A percentile compares a stretch with the other conserved stretches of the same genome.
These are phyloP conservation scores for Pilaira anomala DNA, from an alignment of 192 early-diverging fungal genomes.

Conservation along the genomic window DNA sequence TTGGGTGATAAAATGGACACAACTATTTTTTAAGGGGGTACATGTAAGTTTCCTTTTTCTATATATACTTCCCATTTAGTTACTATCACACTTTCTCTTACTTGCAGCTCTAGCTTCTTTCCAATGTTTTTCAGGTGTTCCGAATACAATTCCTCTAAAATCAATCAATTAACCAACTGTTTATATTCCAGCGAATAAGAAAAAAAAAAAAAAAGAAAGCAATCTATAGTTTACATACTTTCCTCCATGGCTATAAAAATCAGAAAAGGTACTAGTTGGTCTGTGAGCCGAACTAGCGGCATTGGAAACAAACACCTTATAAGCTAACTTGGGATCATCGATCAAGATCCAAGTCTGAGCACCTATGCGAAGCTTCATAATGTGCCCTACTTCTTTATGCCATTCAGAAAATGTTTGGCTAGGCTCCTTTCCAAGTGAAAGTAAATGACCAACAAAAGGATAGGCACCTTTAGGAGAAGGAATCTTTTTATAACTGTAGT, in stretches of 20 bases:
- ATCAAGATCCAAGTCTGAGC: slow-evolving; percentile 6
- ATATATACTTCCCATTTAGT: too few relatives aligned
- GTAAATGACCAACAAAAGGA: neutral
- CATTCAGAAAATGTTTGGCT: neutral
- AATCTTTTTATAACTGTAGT: neutral
- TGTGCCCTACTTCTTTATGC: neutral
- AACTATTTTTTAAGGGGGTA: too few relatives aligned
- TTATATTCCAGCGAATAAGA: too few relatives aligned
- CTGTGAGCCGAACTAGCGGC: neutral
- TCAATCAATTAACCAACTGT: too few relatives aligned
- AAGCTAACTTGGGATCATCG: slow-evolving; percentile 2
- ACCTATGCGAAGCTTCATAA: slow-evolving; percentile 10
- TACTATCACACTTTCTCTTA: too few relatives aligned
- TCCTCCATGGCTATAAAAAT: slow-evolving; percentile 4
- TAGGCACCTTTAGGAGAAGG: neutral
- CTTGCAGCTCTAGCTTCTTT: too few relatives aligned
- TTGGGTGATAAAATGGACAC: too few relatives aligned
- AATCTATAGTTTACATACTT: too few relatives aligned
- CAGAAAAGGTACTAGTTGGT: neutral
- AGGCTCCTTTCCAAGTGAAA: neutral
- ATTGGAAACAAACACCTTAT: slow-evolving; percentile 19
- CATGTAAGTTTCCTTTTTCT: too few relatives aligned
- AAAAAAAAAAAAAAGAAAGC: slow-evolving; percentile 2
- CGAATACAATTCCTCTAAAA: too few relatives aligned
- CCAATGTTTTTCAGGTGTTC: too few relatives aligned